A percentile compares a stretch with the other conserved stretches of the same genome.
These are phyloP conservation scores for Tylopilus subfusipes DNA, from an alignment of 768 basidiomycete genomes.

Conservation along the genomic window DNA sequence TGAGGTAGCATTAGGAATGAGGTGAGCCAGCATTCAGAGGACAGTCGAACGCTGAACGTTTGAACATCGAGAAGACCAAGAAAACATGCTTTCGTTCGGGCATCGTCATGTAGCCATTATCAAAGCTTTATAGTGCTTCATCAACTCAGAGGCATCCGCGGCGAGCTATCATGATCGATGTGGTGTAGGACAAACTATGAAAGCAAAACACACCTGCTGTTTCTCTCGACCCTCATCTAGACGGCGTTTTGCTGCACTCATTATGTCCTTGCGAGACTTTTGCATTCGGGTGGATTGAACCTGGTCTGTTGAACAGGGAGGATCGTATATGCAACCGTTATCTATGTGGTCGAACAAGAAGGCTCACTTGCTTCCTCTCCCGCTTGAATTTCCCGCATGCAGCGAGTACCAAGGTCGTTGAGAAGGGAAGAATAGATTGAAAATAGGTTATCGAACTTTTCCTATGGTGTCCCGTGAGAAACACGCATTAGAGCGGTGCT, in stretches of 20 bases:
- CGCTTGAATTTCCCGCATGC: slow-evolving; percentile 29
- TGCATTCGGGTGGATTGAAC: slow-evolving; percentile 30
- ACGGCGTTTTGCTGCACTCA: slow-evolving; percentile 31
- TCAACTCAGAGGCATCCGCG: slow-evolving; percentile 36
- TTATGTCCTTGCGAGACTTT: slow-evolving; percentile 33
- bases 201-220: slow-evolving; percentile 31
- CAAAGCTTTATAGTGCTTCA: slow-evolving; percentile 42
- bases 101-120: slow-evolving; percentile 23
- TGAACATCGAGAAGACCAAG: not conserved
- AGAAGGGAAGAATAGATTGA: slow-evolving; percentile 25
- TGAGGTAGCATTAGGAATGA: not conserved
- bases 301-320: slow-evolving; percentile 26
- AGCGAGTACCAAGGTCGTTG: slow-evolving; percentile 32
- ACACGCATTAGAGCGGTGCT: not conserved
- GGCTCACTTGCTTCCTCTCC: slow-evolving; percentile 34
- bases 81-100: slow-evolving; percentile 4
- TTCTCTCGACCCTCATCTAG: slow-evolving; percentile 38
- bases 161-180: slow-evolving; percentile 28
- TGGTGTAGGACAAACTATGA: not conserved
- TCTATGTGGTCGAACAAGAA: not conserved
- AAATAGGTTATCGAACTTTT: slow-evolving; percentile 21
- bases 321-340: slow-evolving; percentile 2
- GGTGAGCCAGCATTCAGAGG: not conserved
- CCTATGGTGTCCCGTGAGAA: slow-evolving; percentile 16
- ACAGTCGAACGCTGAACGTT: not conserved